Base-by-base conservation (phyloP, 495 filamentous ascomycete genomes). In the Cenococcum geophilum region DNA sequence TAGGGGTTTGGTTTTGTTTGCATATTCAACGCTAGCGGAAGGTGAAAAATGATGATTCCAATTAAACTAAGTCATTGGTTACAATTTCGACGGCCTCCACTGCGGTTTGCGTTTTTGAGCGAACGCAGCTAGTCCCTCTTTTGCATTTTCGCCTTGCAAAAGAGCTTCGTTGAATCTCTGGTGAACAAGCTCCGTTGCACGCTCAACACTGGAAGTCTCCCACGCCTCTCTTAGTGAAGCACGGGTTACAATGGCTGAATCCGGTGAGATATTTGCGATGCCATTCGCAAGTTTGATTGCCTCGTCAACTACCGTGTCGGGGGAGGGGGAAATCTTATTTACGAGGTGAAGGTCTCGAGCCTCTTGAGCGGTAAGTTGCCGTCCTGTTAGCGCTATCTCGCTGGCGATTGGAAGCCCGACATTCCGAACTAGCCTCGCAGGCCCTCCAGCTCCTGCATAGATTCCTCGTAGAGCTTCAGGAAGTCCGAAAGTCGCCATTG, bases 401-500 rank as follows among this genome's bases (percentile, higher is more conserved):
- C 58, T 62, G 22, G 70, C 70, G 54, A 72, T 48, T 37, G 65
- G 64, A 25, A 70, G 37, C 10, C 70, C 70, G 54, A 70, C 65
- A 57, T 40, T 68, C 48, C 70, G 68, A 4, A 72, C 63, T 34
- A 72, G 65, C 18, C 68, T 59, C 9, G 70, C 55, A 8, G 65
- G 70, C 0, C 70, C 70, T 25, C 70, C 70, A 3, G 68, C 70
- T n/a, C 42, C 68, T 20, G 70, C 70, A 45, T 63, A 72, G 62
- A 72, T 66, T 37, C 70, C 70, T 20, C 70, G 70, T 9, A 64
- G 48, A 20, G 70, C 70, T 65, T 72, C 70, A 1, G 70, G 70
- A 36, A 72, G 62, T 14, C 64, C 68, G 45, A 72, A 72, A 9
- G 58, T 53, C 40, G 70, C 68, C 14, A 36, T 63, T 1, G 70